These are phyloP conservation scores for Phytophthora rubi DNA, from an alignment of 352 stramenopile genomes.

Conservation along the genomic window DNA sequence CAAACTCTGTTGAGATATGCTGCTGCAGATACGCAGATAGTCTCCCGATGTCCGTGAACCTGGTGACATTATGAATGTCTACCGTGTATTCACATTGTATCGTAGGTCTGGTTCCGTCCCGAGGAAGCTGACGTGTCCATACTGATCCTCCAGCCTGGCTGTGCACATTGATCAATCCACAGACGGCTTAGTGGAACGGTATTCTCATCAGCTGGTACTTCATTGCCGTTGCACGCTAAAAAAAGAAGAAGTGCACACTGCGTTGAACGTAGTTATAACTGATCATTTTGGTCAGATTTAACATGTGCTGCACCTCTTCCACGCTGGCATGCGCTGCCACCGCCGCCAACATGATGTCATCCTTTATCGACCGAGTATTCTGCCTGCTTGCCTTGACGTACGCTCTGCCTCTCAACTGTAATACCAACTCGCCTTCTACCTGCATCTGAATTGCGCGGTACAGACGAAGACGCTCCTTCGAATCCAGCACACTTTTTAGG, in stretches of 20 bases:
- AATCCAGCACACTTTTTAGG: neutral
- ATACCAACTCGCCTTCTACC: neutral
- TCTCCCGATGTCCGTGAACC: neutral
- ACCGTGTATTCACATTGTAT: neutral
- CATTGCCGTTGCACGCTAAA: neutral
- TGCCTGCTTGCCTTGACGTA: neutral
- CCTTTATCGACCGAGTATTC: neutral
- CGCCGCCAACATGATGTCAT: neutral
- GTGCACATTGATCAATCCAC: neutral
- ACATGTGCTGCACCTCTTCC: neutral
- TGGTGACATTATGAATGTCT: neutral
- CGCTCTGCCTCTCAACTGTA: neutral
- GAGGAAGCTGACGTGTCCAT: neutral
- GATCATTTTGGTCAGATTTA: neutral
- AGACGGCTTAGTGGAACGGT: neutral
- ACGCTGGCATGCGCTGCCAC: no score
- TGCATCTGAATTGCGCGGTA: neutral
- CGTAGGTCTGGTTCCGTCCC: neutral
- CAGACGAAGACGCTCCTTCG: neutral
- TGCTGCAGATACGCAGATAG: neutral
- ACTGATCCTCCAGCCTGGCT: neutral
- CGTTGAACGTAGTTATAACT: neutral
- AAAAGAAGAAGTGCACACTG: slow-evolving; percentile 2
- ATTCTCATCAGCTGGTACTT: neutral
- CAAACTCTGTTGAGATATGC: neutral